Percentiles rank a stretch among this genome's conserved stretches.
These are phyloP conservation scores for Ophiorrhiza pumila DNA, from an alignment of 257 asterid genomes.

Conservation along the genomic window DNA sequence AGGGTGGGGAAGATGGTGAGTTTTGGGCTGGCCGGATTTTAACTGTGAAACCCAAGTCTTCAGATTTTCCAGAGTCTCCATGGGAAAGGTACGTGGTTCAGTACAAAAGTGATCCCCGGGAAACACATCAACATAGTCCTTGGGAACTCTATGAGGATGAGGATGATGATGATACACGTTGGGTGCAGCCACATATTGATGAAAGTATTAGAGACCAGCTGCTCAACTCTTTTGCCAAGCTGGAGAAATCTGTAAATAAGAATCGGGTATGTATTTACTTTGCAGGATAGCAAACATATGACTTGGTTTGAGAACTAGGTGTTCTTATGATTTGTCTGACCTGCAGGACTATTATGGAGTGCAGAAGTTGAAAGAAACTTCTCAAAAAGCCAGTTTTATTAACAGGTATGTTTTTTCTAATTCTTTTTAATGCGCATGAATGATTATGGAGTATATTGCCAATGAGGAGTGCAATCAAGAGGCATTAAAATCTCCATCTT, in stretches of 20 bases:
- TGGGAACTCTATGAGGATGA: constrained; percentile 85
- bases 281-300: background rate
- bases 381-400: constrained; percentile 60
- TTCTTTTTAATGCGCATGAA: background rate
- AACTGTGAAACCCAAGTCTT: constrained; percentile 60
- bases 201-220: constrained; percentile 52
- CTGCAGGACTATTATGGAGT: constrained; percentile 86
- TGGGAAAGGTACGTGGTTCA: constrained; percentile 86
- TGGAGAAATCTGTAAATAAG: constrained; percentile 63
- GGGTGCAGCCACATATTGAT: constrained; percentile 75
- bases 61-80: constrained; percentile 87
- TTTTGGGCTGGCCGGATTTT: constrained; percentile 92
- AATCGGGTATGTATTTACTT: constrained; percentile 47
- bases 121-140: constrained; percentile 84
- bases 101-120: constrained; percentile 78
- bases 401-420: constrained; percentile 56
- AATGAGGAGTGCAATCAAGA: background rate
- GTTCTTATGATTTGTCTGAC: background rate
- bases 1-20: constrained; percentile 74
- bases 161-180: constrained; percentile 47
- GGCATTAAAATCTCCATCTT: background rate
- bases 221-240: constrained; percentile 47
- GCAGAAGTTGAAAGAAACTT: constrained; percentile 62
- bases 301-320: background rate
- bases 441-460: background rate